Percentiles rank a stretch among this genome's conserved stretches.
These are phyloP conservation scores for Lipomyces spencermartinsiae DNA, from an alignment of 805 yeast species.

Conservation along the genomic window DNA sequence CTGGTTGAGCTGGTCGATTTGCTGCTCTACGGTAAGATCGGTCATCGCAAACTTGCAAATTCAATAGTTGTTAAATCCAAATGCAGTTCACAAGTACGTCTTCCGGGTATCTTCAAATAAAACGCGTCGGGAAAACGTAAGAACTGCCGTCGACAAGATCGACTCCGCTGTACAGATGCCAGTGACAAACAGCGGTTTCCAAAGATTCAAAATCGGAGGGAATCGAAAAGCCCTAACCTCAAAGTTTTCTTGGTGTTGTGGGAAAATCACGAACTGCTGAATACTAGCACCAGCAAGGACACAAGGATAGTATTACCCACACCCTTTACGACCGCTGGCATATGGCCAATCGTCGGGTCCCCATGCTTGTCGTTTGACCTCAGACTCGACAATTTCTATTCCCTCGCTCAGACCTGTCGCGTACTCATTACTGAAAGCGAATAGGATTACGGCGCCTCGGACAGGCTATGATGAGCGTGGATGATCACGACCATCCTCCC, in stretches of 20 bases:
- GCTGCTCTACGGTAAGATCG: conserved; percentile 39
- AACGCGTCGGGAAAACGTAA: background rate
- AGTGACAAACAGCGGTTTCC: background rate
- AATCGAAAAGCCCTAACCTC: background rate
- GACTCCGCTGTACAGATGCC: background rate
- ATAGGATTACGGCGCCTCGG: conserved; percentile 25
- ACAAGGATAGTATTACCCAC: background rate
- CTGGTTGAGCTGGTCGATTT: conserved; percentile 47
- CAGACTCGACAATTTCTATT: background rate
- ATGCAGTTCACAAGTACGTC: background rate
- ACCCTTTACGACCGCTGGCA: background rate
- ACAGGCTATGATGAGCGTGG: conserved; percentile 19
- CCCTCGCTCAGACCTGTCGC: background rate
- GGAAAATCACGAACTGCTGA: background rate
- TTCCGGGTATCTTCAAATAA: background rate
- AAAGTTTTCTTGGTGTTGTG: no score
- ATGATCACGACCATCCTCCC: conserved; percentile 6
- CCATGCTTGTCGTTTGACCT: background rate
- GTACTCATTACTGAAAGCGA: background rate
- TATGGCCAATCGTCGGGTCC: background rate
- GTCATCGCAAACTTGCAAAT: background rate
- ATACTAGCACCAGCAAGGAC: background rate
- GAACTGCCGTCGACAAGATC: background rate
- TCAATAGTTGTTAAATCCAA: background rate
- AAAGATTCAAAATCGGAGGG: background rate